Base-by-base conservation (phyloP, 2,329 filamentous ascomycete species). In the Aspergillus niger region DNA sequence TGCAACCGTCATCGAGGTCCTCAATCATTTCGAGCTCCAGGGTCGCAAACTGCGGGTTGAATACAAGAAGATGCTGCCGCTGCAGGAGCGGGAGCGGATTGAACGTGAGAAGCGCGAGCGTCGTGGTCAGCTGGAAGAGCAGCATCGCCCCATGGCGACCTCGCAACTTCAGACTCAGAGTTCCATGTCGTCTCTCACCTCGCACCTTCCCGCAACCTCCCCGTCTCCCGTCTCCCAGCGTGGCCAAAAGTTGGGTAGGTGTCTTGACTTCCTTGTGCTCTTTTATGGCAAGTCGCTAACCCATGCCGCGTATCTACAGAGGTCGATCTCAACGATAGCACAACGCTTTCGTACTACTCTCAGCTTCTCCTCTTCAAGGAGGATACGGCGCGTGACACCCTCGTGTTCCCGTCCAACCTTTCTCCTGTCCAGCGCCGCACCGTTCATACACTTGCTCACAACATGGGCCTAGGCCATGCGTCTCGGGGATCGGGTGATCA, bases 11-110 rank as follows among this genome's bases (percentile, higher is more conserved):
- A 99, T 99, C 64, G 90, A 97, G 60, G 85, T 89, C 55, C 90
- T 99, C 84, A 99, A 99, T 73, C 92, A 96, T 69, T 90, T 97
- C 76, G 95, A 98, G 72, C 86, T 99, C 8, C 92, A 97, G 74
- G 95, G 95, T 49, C 86, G 95, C 63, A 98, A 98, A 80, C 81
- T 99, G 67, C 86, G 95, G 52, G 95, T 99, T 26, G 95, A 99
- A 77, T 99, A 98, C 81, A 99, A 99, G 84, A 98, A 98, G 81
- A 98, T 99, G 95, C 85, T 99, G 5, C 95, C 95, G 0, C 86
- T 96, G 66, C 91, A 93, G 32, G 95, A 98, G 77, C 87, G 95
- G 55, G 95, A 99, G 78, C 87, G 95, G 43, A 98, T 99, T 68
- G 95, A 99, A 77, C 86, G 95, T 5, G 95, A 98, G 79, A 99